Conservation (phyloP, 306 rosid species). For the Parietaria judaica region DNA sequence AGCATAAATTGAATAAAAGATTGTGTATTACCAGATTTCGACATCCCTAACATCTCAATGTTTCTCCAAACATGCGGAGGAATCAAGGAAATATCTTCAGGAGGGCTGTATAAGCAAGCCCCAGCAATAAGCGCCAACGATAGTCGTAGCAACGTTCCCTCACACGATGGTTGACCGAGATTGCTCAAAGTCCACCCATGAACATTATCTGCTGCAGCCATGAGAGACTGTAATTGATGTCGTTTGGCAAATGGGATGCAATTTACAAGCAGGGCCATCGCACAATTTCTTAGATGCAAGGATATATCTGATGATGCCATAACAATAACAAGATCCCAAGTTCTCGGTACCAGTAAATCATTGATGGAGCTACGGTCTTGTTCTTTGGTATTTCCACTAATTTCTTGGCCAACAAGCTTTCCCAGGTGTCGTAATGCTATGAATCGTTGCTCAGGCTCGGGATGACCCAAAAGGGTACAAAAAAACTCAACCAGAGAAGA, state of each 20-base stretch:
- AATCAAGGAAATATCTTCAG: conserved; percentile 75
- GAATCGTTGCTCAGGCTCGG: conserved; percentile 86
- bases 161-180: conserved; percentile 46
- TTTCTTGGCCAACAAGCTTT: conserved; percentile 57
- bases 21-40: conserved; percentile 47
- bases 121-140: conserved; percentile 68
- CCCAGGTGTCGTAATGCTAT: conserved; percentile 65
- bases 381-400: conserved; percentile 31
- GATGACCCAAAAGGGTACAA: conserved; percentile 65
- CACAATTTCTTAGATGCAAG: conserved; percentile 48
- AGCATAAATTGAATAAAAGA: conserved; percentile 10
- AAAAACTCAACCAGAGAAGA: conserved; percentile 55
- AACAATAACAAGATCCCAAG: conserved; percentile 77
- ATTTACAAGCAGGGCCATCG: conserved; percentile 66
- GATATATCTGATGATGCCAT: conserved; percentile 67
- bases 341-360: conserved; percentile 58
- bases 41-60: conserved; percentile 55
- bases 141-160: conserved; percentile 64
- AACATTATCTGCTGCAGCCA: conserved; percentile 58
- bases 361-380: conserved; percentile 29
- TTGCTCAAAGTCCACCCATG: conserved; percentile 35
- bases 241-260: conserved; percentile 71
- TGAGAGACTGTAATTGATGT: conserved; percentile 65
- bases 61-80: conserved; percentile 68
- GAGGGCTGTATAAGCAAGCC: conserved; percentile 67